These are phyloP conservation scores for Aspergillus pseudoglaucus DNA, from an alignment of 2,329 filamentous ascomycete species.

Conservation along the genomic window DNA sequence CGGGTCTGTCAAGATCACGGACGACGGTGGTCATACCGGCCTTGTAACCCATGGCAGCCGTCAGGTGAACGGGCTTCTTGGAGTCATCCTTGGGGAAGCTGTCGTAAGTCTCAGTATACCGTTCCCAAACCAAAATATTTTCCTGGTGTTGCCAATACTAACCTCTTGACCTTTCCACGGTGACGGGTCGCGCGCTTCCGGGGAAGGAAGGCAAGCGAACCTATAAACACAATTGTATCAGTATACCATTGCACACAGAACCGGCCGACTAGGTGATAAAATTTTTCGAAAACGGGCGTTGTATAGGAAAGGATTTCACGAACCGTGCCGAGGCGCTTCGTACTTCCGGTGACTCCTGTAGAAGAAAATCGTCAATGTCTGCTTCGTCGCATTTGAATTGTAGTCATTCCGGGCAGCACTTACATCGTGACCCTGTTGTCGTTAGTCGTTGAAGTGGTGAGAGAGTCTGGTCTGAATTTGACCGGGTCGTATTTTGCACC, in stretches of 20 bases:
- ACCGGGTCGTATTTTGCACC: conserved; percentile 32
- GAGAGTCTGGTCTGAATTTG: conserved; percentile 34
- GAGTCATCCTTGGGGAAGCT: conserved; percentile 99
- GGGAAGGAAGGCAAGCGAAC: conserved; percentile 76
- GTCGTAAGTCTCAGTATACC: conserved; percentile 28
- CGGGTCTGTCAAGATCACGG: conserved; percentile 96
- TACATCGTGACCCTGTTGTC: conserved; percentile 45
- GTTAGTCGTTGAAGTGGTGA: conserved; percentile 42
- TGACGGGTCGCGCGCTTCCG: conserved; percentile 91
- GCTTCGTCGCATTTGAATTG: conserved; percentile 15
- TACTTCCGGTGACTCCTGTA: conserved; percentile 57
- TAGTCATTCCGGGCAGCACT: conserved; percentile 17
- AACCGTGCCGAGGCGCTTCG: conserved; percentile 93
- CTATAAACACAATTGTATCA: conserved; percentile 28
- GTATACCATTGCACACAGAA: conserved; percentile 23
- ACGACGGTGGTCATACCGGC: conserved; percentile 99
- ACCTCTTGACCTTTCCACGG: conserved; percentile 98
- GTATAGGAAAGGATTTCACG: conserved; percentile 65
- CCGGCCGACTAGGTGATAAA: conserved; percentile 11
- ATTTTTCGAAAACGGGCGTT: conserved; percentile 37
- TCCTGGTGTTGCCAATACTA: conserved; percentile 37
- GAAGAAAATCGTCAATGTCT: conserved; percentile 17
- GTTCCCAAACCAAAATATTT: conserved; percentile 9
- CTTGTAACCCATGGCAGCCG: conserved; percentile 98
- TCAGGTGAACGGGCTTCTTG: conserved; percentile 99